Base-by-base conservation (phyloP, 1,139 yeast genomes). In the Saccharomycopsis phalli region DNA sequence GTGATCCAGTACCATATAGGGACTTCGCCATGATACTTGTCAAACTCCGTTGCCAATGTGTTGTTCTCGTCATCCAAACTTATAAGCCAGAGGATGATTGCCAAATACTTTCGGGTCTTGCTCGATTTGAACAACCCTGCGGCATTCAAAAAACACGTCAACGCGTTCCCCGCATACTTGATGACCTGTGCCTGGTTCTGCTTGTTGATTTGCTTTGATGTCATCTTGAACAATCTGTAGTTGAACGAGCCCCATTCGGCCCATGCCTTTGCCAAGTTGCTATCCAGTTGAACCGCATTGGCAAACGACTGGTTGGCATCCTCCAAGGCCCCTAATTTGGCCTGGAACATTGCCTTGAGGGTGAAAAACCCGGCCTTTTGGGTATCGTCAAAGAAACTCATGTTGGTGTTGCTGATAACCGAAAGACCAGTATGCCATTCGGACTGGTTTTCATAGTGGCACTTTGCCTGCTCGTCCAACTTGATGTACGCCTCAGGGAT, bases 1-100 rank as follows among this genome's bases (percentile, higher is more conserved):
- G 97, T 86, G 33, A 91, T 86, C 98, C 98, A 93, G 57, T 91
- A 91, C 99, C 99, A 93, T 2, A 88, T 95, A 8, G 98, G 97
- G 34, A 86, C 88, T 50, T 93, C 99, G 17, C 98, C 97, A 49
- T 93, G 74, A 59, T 84, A 91, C 41, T 83, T 79, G 47, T 86
- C 95, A 60, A 88, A 91, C 0, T 96, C 95, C 51, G 78, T 80
- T 0, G 94, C 75, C 42, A 91, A 67, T 0, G 91, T 74, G 1
- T 94, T 94, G 8, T 78, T 69, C 2, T 79, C 68, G 57, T 91
- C 96, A 59, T 91, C 98, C 62, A 91, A 69, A 50, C 95, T 81
- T 41, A 93, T 78, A 47, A 93, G 71, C 98, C 98, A 93, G 46
- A 93, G 66, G 35, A 93, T 84, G 43, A 98, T 71, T 31, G 96